Conservation (phyloP, 768 basidiomycete genomes). For the Hericium coralloides region DNA sequence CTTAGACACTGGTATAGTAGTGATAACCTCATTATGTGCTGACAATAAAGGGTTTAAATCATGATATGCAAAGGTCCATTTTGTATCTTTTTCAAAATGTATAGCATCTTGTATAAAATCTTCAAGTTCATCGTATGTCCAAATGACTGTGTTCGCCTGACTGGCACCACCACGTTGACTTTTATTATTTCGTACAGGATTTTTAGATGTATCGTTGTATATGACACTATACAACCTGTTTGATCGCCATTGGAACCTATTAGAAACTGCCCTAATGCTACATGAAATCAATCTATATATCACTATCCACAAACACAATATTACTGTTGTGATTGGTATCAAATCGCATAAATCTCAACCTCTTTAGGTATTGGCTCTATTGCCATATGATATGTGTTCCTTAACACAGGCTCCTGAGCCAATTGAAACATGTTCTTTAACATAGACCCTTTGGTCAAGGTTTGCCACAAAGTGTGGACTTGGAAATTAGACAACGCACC, state of each 20-base stretch:
- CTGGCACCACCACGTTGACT: too few relatives aligned
- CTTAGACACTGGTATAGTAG: background rate
- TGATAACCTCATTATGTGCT: too few relatives aligned
- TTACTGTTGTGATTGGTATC: background rate
- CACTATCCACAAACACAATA: background rate
- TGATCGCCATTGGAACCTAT: too few relatives aligned
- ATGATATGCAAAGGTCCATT: too few relatives aligned
- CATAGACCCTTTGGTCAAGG: background rate
- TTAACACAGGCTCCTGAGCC: background rate
- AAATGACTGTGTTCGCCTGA: too few relatives aligned
- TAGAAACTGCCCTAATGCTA: background rate
- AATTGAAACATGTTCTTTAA: background rate
- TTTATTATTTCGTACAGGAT: background rate
- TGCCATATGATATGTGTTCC: background rate
- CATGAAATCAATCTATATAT: background rate
- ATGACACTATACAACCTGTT: too few relatives aligned
- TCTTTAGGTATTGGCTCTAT: background rate
- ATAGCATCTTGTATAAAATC: too few relatives aligned
- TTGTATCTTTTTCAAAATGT: too few relatives aligned
- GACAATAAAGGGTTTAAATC: too few relatives aligned
- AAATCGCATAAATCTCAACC: background rate
- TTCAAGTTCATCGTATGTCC: too few relatives aligned
- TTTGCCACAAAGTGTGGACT: background rate
- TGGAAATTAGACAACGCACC: background rate
- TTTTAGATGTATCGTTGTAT: background rate